Evolutionary conservation across 169 alveolate species (phyloP), one percentile per base, ranked within the genome.

Genomic region (Theileria orientalis): DNA sequence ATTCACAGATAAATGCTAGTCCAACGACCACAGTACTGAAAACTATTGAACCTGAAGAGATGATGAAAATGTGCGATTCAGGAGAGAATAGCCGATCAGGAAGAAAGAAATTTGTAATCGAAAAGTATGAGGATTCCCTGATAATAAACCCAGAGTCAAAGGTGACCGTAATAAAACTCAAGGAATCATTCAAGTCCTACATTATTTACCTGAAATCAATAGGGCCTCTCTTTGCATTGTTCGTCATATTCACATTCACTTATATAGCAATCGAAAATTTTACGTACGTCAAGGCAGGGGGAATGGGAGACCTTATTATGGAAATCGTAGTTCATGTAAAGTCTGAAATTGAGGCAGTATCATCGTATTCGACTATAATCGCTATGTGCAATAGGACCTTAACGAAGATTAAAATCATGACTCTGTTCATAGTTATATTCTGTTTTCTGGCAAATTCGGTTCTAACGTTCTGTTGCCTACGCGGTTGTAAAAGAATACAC

Each of bases 401-500:
- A 57, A 25, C 14, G 6, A 29, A 33, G 69, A 33, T 63, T 33
- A 42, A 29, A 9, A 63, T 63, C 14, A 3, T 63, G n/a, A 2
- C 57, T 2, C 29, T 63, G 19, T 2, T 33, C 3, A 29, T 44
- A 16, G 42, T 63, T 16, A 2, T 63, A 40, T 51, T 42, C 27
- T 29, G 73, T 44, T 25, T 63, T 40, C 21, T 52, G 14, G 73
- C 60, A 7, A 47, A 47, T 27, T 21, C 30, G 21, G 21, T 47
- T 47, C n/a, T 63, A 29, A 11, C 73, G 11, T 42, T n/a, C 27
- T 16, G 41, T 11, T 63, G 74, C 63, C 59, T 76, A 13, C 62
- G 52, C 14, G 77, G 76, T 0, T 66, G 76, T 16, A 56, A 40
- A 41, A 66, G 72, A 21, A 67, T 76, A 0, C 85, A 76, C 37